These are phyloP conservation scores for Globisporangium cystogenes DNA, from an alignment of 352 stramenopile species.

Conservation along the genomic window DNA sequence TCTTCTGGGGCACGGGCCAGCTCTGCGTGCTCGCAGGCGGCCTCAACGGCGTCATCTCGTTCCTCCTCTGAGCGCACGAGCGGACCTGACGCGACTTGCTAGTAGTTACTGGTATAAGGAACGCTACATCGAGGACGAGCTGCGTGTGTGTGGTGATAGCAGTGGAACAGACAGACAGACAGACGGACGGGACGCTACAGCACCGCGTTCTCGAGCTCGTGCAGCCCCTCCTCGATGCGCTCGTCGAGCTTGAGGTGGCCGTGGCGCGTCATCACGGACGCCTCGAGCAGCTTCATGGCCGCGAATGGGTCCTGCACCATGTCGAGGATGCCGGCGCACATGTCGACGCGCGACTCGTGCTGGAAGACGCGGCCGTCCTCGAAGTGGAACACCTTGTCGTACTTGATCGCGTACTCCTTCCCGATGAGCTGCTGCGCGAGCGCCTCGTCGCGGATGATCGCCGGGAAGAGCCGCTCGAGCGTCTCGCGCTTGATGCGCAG, in stretches of 20 bases:
- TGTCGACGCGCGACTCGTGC: constrained; percentile 46
- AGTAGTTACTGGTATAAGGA: too few relatives aligned
- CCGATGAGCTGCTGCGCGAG: constrained; percentile 49
- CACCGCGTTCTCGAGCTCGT: constrained; percentile 21
- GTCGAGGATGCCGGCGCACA: constrained; percentile 42
- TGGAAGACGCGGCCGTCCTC: constrained; percentile 39
- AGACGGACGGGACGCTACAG: too few relatives aligned
- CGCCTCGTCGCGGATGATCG: constrained; percentile 44
- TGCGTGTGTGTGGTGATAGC: too few relatives aligned
- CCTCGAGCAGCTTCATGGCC: constrained; percentile 44
- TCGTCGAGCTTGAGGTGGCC: constrained; percentile 43
- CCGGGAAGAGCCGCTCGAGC: constrained; percentile 39
- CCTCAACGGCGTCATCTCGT: constrained; percentile 33
- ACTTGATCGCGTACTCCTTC: constrained; percentile 52
- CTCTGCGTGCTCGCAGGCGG: constrained; percentile 29
- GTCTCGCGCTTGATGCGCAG: constrained; percentile 45
- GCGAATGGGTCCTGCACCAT: constrained; percentile 48
- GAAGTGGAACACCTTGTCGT: constrained; percentile 75
- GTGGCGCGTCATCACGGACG: constrained; percentile 51
- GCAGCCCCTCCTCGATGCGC: constrained; percentile 30
- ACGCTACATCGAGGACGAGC: too few relatives aligned
- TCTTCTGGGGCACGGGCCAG: constrained; percentile 21
- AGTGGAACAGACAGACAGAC: too few relatives aligned
- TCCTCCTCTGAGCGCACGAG: constrained; percentile 17
- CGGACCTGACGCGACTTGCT: too few relatives aligned